Conservation (phyloP, 495 filamentous ascomycete species). For the Penicillium steckii region DNA sequence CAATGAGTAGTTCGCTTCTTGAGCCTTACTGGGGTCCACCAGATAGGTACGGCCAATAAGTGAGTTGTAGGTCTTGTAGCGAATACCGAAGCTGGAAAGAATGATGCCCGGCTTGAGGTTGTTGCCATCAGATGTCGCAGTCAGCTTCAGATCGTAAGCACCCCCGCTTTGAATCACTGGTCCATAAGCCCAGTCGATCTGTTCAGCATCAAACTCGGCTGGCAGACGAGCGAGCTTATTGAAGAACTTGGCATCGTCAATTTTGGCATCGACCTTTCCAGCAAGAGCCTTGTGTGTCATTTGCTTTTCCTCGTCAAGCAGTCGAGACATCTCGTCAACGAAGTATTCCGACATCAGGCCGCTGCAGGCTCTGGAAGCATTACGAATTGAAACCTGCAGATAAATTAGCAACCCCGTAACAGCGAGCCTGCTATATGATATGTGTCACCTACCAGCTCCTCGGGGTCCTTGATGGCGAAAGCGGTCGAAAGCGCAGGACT, state of each 20-base stretch:
- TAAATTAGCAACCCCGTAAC: neutral
- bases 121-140: slow-evolving; percentile 69
- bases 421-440: too few relatives aligned
- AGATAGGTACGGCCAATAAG: slow-evolving; percentile 89
- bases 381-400: slow-evolving; percentile 76
- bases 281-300: slow-evolving; percentile 84
- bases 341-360: slow-evolving; percentile 92
- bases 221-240: slow-evolving; percentile 78
- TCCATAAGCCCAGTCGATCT: slow-evolving; percentile 90
- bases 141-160: slow-evolving; percentile 84
- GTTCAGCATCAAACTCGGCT: slow-evolving; percentile 79
- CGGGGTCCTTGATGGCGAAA: slow-evolving; percentile 94
- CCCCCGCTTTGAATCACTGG: slow-evolving; percentile 96
- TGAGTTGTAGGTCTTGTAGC: slow-evolving; percentile 93
- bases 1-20: slow-evolving; percentile 93
- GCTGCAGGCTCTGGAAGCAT: slow-evolving; percentile 87
- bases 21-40: slow-evolving; percentile 92
- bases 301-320: slow-evolving; percentile 94
- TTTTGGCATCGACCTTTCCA: slow-evolving; percentile 81
- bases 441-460: slow-evolving; percentile 62
- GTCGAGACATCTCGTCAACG: slow-evolving; percentile 93
- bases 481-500: slow-evolving; percentile 75
- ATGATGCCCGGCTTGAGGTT: slow-evolving; percentile 93
- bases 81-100: slow-evolving; percentile 81
- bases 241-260: slow-evolving; percentile 93